Evolutionary conservation across 257 asterid species (phyloP).

Genomic region (Solanum paucissectum): DNA sequence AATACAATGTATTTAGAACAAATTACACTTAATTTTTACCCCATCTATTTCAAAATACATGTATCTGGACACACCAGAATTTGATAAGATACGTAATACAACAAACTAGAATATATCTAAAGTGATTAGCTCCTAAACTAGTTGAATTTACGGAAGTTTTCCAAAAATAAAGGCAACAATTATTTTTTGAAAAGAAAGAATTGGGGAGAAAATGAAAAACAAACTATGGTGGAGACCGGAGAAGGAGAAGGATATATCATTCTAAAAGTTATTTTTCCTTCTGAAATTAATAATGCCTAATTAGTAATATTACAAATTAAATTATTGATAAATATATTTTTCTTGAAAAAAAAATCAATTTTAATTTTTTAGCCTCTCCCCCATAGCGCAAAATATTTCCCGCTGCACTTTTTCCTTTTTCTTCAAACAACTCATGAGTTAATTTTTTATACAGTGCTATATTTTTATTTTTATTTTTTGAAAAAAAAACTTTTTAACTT

Average conservation of each 20-base stretch:
- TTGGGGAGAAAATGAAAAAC: not conserved
- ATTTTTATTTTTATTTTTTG: not conserved
- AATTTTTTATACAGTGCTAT: not conserved
- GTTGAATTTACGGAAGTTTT: no score
- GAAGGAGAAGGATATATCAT: not conserved
- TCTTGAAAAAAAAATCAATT: not conserved
- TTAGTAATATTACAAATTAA: not conserved
- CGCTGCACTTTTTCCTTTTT: not conserved
- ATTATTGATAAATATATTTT: not conserved
- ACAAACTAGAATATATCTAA: no score
- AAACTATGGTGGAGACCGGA: not conserved
- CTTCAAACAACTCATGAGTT: not conserved
- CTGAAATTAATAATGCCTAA: not conserved
- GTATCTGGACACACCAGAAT: no score
- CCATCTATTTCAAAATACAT: not conserved
- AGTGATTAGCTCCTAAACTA: not conserved
- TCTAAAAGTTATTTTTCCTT: not conserved
- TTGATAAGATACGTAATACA: not conserved
- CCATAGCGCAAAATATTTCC: not conserved
- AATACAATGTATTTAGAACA: not conserved
- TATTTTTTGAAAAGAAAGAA: not conserved
- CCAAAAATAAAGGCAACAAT: not conserved
- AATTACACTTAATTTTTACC: not conserved
- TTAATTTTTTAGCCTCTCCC: not conserved
- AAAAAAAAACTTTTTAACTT: not conserved